These are phyloP conservation scores for Hylodesmum podocarpum DNA, from an alignment of 306 rosid genomes.

Conservation along the genomic window DNA sequence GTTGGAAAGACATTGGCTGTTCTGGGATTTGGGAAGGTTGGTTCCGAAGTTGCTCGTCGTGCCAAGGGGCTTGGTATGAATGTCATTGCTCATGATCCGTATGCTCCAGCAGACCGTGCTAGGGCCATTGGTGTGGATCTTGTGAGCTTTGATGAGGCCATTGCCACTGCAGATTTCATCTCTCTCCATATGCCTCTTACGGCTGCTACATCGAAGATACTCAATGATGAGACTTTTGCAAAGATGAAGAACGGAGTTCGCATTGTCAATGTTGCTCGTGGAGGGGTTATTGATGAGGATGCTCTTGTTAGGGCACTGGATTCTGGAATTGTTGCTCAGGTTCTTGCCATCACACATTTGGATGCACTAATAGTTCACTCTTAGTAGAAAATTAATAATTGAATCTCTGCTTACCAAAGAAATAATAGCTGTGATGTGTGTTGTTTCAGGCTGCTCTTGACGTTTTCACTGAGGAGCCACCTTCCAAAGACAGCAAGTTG, in stretches of 20 bases:
- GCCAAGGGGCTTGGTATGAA: slow-evolving; percentile 99
- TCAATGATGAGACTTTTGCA: slow-evolving; percentile 86
- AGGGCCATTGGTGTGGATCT: slow-evolving; percentile 97
- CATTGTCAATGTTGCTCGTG: slow-evolving; percentile 94
- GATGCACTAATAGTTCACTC: not conserved
- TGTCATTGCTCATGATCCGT: slow-evolving; percentile 94
- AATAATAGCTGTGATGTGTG: not conserved
- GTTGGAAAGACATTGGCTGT: slow-evolving; percentile 96
- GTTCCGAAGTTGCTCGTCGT: slow-evolving; percentile 95
- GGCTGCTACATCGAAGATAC: slow-evolving; percentile 75
- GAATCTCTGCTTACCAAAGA: not conserved
- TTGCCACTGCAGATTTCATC: slow-evolving; percentile 87
- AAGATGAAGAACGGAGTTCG: slow-evolving; percentile 98
- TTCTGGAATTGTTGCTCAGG: slow-evolving; percentile 96
- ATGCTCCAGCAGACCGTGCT: slow-evolving; percentile 96
- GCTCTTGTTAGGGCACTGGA: slow-evolving; percentile 91
- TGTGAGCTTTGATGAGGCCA: slow-evolving; percentile 88
- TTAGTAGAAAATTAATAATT: not conserved
- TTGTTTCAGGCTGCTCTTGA: slow-evolving; percentile 90
- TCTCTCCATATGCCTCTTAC: slow-evolving; percentile 99
- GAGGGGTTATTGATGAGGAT: slow-evolving; percentile 97
- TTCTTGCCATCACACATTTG: slow-evolving; percentile 14
- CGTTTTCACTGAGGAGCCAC: slow-evolving; percentile 92
- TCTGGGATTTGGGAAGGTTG: slow-evolving; percentile 98
- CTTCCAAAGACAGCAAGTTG: slow-evolving; percentile 68